Evolutionary conservation across 2,329 filamentous ascomycete species (phyloP), one percentile per base, ranked within the genome.

Genomic region (Cytospora piceicola): DNA sequence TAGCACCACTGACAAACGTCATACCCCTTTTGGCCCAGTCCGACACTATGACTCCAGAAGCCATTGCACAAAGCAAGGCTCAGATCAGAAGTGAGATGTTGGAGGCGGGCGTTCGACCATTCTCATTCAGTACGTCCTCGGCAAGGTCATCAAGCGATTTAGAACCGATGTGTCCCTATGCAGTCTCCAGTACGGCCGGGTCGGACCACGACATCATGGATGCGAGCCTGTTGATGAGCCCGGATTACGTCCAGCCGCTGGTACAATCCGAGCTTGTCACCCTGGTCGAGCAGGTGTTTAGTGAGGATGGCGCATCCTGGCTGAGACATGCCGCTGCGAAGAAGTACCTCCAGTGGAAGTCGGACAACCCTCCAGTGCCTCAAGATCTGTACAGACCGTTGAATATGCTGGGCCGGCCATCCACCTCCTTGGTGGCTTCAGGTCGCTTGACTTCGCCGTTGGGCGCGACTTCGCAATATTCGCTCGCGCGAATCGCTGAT

Each of bases 211-310:
- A 97, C 49, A 88, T 85, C 53, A 96, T 98, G 89, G 94, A 98
- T 75, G 94, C 94, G 22, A 97, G 93, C 72, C 82, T 96, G 0
- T 83, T 98, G 22, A 98, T 98, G 94, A 93, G 89, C 64, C 90
- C 94, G 0, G 91, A 95, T 72, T 98, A 97, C 74, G 81, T 95
- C 17, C 90, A 92, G 68, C 94, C 94, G 0, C 82, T 97, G 5
- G 78, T 91, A 3, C 78, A 85, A 0, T 95, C 93, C 11, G 94
- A 98, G 52, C 85, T 98, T 2, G 73, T 77, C 6, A 76, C 79
- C 11, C 81, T 98, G 1, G 85, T 96, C n/a, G 81, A 87, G 11
- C 85, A 86, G 22, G 80, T 97, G 0, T 94, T 98, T 71, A 89
- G 93, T 55, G 83, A 85, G 4, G 89, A 94, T 55, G 93, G 91